Conservation (phyloP, 164 flowering plant genomes). For the Cinnamomum micranthum region DNA sequence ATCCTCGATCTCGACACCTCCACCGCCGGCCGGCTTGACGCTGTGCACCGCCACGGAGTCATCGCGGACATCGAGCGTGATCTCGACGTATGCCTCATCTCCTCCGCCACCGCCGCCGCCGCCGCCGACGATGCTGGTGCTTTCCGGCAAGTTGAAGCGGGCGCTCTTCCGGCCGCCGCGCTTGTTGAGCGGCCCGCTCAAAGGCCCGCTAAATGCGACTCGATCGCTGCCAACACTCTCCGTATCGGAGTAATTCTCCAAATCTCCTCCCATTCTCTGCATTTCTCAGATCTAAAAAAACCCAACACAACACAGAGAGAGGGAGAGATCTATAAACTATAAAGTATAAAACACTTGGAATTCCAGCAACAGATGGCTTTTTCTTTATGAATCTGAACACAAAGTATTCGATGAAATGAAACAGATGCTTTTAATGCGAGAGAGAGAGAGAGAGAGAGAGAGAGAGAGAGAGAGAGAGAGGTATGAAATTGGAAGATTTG, state of each 20-base stretch:
- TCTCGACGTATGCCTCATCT: conserved; percentile 41
- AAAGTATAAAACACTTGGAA: no score
- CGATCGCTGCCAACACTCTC: conserved; percentile 48
- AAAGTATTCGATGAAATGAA: no score
- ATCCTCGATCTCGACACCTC: conserved; percentile 43
- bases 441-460: no score
- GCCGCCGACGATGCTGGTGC: conserved; percentile 9
- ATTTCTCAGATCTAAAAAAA: no score
- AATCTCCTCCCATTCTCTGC: conserved; percentile 25
- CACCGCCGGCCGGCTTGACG: conserved; percentile 43
- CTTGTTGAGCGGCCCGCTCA: conserved; percentile 33
- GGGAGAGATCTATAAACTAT: no score
- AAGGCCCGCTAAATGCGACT: conserved; percentile 41
- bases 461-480: no score
- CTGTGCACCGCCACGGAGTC: conserved; percentile 66
- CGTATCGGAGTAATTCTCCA: conserved; percentile 47
- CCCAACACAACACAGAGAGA: no score
- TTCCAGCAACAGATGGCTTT: no score
- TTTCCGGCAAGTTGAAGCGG: conserved; percentile 40
- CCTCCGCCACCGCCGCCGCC: conserved; percentile 4
- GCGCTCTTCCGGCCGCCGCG: conserved; percentile 44
- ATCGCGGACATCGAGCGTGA: conserved; percentile 58
- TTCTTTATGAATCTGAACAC: no score
- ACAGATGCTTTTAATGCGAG: no score
- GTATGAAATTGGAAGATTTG: no score